These are phyloP conservation scores for Kodamaea hsintzibuensis DNA, from an alignment of 805 yeast genomes.

Conservation along the genomic window DNA sequence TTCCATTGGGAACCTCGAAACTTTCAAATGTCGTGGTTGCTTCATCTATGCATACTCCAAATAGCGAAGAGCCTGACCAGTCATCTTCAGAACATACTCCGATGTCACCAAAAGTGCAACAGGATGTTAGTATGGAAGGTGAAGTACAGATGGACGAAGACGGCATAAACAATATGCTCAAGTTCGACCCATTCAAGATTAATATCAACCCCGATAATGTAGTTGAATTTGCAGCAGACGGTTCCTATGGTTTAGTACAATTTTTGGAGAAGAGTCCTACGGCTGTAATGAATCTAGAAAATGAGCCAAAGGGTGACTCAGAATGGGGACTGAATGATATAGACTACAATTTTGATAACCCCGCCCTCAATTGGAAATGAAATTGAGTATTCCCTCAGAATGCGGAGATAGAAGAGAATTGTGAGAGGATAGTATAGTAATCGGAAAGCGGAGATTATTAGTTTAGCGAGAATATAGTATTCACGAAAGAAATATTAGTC, in stretches of 20 bases:
- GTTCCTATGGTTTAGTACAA: conserved; percentile 74
- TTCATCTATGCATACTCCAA: too few species aligned
- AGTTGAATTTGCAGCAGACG: conserved; percentile 75
- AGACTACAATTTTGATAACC: not conserved
- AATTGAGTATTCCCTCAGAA: not conserved
- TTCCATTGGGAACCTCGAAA: not conserved
- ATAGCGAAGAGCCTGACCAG: too few species aligned
- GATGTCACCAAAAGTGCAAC: not conserved
- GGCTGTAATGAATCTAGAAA: not conserved
- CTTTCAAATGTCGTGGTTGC: not conserved
- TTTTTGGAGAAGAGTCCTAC: conserved; percentile 45
- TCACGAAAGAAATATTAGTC: too few species aligned
- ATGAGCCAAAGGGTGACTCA: not conserved
- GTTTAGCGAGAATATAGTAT: too few species aligned
- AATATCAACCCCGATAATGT: conserved; percentile 28
- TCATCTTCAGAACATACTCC: too few species aligned
- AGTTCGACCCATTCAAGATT: conserved; percentile 41
- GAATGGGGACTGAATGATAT: not conserved
- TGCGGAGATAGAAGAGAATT: too few species aligned
- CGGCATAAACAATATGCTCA: conserved; percentile 25
- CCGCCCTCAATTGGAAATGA: not conserved
- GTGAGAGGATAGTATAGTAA: too few species aligned
- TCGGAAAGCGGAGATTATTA: too few species aligned
- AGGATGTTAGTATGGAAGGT: not conserved
- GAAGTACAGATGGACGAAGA: conserved; percentile 10